Conservation (phyloP, 2,329 filamentous ascomycete genomes). For the Phaeophleospora eucalypticola region DNA sequence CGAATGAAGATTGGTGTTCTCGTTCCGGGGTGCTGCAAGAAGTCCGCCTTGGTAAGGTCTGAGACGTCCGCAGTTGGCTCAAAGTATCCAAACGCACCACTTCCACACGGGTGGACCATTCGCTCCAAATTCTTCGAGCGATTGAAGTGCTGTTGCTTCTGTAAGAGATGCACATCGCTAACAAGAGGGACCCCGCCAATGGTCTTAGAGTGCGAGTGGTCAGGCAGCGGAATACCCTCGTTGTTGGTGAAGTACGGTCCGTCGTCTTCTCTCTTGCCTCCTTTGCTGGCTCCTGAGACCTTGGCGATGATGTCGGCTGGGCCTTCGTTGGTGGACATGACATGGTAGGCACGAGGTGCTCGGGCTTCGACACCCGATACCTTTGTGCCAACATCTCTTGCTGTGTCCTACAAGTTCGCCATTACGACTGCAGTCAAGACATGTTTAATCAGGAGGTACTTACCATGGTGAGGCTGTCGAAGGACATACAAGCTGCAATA, state of each 20-base stretch:
- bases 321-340: slow-evolving; percentile 47
- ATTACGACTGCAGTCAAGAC: no score
- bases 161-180: slow-evolving; percentile 50
- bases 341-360: background rate
- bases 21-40: slow-evolving; percentile 52
- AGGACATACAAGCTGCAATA: no score
- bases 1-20: slow-evolving; percentile 49
- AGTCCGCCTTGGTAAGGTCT: slow-evolving; percentile 53
- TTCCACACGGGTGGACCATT: slow-evolving; percentile 24
- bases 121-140: no score
- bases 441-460: no score
- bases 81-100: slow-evolving; percentile 38
- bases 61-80: slow-evolving; percentile 58
- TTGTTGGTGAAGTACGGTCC: slow-evolving; percentile 53
- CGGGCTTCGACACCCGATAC: background rate
- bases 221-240: slow-evolving; percentile 51
- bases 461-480: no score
- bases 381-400: no score
- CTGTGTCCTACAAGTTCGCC: no score
- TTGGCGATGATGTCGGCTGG: slow-evolving; percentile 51
- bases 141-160: slow-evolving; percentile 56
- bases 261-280: slow-evolving; percentile 49
- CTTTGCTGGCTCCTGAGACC: slow-evolving; percentile 44
- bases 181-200: slow-evolving; percentile 50
- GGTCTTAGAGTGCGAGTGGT: slow-evolving; percentile 50